These are phyloP conservation scores for Clarkia xantiana DNA, from an alignment of 345 rosid genomes.

Conservation along the genomic window DNA sequence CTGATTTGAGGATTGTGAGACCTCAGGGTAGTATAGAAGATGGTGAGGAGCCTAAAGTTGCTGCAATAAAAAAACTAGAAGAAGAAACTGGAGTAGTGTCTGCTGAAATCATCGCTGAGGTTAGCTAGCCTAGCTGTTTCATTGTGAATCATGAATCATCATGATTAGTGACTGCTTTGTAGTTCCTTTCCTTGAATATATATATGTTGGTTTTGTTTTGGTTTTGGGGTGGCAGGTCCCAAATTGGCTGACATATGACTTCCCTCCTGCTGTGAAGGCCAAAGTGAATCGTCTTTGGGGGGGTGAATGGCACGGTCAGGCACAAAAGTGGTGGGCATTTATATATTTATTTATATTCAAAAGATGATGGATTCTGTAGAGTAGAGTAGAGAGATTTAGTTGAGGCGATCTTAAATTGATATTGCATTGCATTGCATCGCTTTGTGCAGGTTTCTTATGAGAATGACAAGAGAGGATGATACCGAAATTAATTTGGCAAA, in stretches of 20 bases:
- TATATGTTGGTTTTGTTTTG: too few relatives aligned
- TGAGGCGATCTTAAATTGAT: too few relatives aligned
- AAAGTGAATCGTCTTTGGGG: constrained; percentile 98
- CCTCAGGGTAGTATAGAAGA: constrained; percentile 89
- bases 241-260: constrained; percentile 85
- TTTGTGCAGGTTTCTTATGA: constrained; percentile 85
- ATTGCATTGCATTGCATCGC: too few relatives aligned
- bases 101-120: constrained; percentile 80
- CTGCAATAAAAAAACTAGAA: constrained; percentile 70
- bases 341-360: too few relatives aligned
- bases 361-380: too few relatives aligned
- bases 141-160: too few relatives aligned
- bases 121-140: too few relatives aligned
- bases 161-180: too few relatives aligned
- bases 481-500: constrained; percentile 70
- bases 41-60: constrained; percentile 79
- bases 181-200: too few relatives aligned
- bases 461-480: constrained; percentile 47
- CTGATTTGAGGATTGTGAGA: not conserved
- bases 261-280: constrained; percentile 84
- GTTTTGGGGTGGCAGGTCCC: too few relatives aligned
- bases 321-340: constrained; percentile 67
- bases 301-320: constrained; percentile 99
- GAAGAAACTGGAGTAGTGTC: constrained; percentile 92
- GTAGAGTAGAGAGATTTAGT: too few relatives aligned